These are phyloP conservation scores for Ustilago bromivora DNA, from an alignment of 1,284 basidiomycete species.

Conservation along the genomic window DNA sequence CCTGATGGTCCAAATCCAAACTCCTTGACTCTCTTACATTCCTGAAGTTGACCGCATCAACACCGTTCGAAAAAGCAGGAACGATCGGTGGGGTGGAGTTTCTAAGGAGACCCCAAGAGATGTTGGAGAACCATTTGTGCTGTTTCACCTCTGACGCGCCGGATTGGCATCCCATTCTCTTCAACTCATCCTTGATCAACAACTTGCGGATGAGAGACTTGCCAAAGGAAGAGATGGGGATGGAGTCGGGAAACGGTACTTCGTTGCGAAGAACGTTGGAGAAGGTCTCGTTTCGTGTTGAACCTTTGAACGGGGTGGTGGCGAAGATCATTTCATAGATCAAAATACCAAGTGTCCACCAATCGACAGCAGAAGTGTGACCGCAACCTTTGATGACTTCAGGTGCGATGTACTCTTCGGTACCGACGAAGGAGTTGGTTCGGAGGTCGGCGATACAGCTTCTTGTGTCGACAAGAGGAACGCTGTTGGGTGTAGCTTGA, in stretches of 20 bases:
- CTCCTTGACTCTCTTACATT: constrained; percentile 88
- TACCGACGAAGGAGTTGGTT: constrained; percentile 98
- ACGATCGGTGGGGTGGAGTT: constrained; percentile 94
- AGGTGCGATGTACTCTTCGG: constrained; percentile 98
- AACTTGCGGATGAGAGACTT: constrained; percentile 89
- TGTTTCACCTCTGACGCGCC: constrained; percentile 98
- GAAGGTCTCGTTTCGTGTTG: constrained; percentile 94
- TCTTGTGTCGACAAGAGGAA: constrained; percentile 93
- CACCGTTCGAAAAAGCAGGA: constrained; percentile 82
- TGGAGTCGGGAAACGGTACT: constrained; percentile 87
- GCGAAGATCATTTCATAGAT: constrained; percentile 99
- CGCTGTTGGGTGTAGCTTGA: constrained; percentile 87
- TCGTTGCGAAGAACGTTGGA: constrained; percentile 90
- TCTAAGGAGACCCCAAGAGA: constrained; percentile 95
- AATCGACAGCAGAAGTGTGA: constrained; percentile 98
- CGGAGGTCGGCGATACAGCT: constrained; percentile 97
- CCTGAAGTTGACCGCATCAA: constrained; percentile 89
- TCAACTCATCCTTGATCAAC: constrained; percentile 91
- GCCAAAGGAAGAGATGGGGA: constrained; percentile 81
- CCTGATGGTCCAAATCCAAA: constrained; percentile 81
- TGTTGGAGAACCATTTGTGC: constrained; percentile 96
- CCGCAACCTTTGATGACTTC: constrained; percentile 98
- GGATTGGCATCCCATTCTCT: constrained; percentile 86
- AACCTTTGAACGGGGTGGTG: constrained; percentile 98
- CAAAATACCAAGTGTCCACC: constrained; percentile 99